phyloP scores from a whole-genome alignment of 805 yeast genomes.

The Starmerella floricola region DNA sequence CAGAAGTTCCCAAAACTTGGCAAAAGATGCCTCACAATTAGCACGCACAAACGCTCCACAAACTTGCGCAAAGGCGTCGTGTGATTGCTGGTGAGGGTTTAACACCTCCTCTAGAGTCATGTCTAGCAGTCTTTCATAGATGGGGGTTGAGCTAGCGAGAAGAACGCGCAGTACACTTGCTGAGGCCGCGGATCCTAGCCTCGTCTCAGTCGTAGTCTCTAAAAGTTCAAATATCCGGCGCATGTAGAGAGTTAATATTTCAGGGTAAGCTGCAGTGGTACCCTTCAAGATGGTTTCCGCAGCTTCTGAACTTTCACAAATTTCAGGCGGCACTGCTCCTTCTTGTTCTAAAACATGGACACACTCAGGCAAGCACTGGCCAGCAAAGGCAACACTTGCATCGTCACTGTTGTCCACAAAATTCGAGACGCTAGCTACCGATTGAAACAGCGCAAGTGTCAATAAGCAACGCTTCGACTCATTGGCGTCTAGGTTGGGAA shows the following conservation, averaged over 20 bases:
- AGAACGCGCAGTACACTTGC: slow-evolving; percentile 14
- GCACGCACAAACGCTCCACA: slow-evolving; percentile 61
- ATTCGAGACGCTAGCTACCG: slow-evolving; percentile 62
- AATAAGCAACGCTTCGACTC: slow-evolving; percentile 64
- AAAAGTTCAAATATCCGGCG: slow-evolving; percentile 50
- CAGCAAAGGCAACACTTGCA: slow-evolving; percentile 7
- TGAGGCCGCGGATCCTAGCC: slow-evolving; percentile 11
- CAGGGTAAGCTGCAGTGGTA: slow-evolving; percentile 58
- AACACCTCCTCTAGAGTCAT: slow-evolving; percentile 41
- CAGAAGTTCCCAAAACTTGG: slow-evolving; percentile 35
- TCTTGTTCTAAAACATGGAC: slow-evolving; percentile 11
- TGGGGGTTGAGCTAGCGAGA: slow-evolving; percentile 21
- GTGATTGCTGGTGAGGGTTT: slow-evolving; percentile 42
- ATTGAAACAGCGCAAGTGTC: slow-evolving; percentile 55
- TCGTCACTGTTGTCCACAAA: slow-evolving; percentile 41
- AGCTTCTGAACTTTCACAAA: slow-evolving; percentile 32
- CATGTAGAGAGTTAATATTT: slow-evolving; percentile 44
- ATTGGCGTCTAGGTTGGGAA: slow-evolving; percentile 81
- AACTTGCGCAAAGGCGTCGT: slow-evolving; percentile 57
- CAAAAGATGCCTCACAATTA: slow-evolving; percentile 40
- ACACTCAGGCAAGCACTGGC: slow-evolving; percentile 12
- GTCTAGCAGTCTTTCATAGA: slow-evolving; percentile 24
- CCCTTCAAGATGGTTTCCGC: slow-evolving; percentile 53
- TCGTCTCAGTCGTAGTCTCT: slow-evolving; percentile 35
- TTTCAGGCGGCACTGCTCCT: neutral